phyloP scores from a whole-genome alignment of 495 filamentous ascomycete species.

The Xylaria longipes region DNA sequence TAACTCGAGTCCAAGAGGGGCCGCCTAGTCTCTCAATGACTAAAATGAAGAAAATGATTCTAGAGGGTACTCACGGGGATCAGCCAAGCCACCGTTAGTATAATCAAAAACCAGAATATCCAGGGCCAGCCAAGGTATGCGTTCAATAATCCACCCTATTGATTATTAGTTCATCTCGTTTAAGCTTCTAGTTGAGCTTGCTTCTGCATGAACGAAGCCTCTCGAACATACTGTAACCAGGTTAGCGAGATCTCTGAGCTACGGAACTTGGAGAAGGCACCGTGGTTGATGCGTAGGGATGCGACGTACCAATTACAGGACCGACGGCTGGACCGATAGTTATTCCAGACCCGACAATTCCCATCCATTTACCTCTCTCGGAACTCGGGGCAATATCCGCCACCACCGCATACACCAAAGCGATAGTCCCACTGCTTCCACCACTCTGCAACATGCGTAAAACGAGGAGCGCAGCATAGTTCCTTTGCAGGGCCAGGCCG shows the following conservation, averaged over 20 bases:
- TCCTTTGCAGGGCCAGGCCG: slow-evolving; percentile 65
- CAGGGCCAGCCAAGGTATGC: slow-evolving; percentile 65
- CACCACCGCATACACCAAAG: slow-evolving; percentile 65
- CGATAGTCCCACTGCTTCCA: slow-evolving; percentile 63
- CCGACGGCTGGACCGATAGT: slow-evolving; percentile 63
- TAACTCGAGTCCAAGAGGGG: background rate
- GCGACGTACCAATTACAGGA: slow-evolving; percentile 58
- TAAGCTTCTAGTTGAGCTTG: background rate
- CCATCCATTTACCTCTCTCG: slow-evolving; percentile 68
- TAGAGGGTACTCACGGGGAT: slow-evolving; percentile 37
- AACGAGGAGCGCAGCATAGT: slow-evolving; percentile 65
- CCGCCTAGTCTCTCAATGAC: background rate
- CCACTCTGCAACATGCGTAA: slow-evolving; percentile 68
- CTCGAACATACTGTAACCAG: slow-evolving; percentile 5
- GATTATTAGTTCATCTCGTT: background rate
- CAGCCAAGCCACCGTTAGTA: slow-evolving; percentile 60
- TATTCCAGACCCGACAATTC: slow-evolving; percentile 56
- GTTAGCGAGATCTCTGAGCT: slow-evolving; percentile 2
- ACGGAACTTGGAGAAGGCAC: background rate
- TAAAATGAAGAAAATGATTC: background rate
- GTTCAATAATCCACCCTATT: slow-evolving; percentile 20
- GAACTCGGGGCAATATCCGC: slow-evolving; percentile 65
- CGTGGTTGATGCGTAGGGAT: background rate
- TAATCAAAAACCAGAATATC: slow-evolving; percentile 78
- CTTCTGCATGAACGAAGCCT: background rate